phyloP scores from a whole-genome alignment of 495 filamentous ascomycete genomes.

The Zalerion maritima region DNA sequence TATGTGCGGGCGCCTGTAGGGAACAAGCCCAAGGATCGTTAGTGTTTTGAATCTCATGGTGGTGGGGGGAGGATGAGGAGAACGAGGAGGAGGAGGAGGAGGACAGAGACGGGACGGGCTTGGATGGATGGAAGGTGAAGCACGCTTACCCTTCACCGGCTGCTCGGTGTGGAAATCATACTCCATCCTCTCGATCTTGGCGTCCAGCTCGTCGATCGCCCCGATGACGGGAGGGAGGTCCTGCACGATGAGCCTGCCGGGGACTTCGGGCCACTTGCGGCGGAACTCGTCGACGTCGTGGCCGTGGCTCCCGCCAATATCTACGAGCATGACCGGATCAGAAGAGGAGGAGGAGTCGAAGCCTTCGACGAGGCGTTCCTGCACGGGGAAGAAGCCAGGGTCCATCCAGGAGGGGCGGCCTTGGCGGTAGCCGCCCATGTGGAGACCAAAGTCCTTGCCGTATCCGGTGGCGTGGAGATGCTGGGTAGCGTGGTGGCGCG shows the following conservation, averaged over 20 bases:
- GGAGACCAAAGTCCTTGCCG: constrained; percentile 29
- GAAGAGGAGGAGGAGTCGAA: constrained; percentile 10
- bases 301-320: constrained; percentile 37
- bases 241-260: constrained; percentile 33
- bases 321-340: constrained; percentile 31
- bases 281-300: constrained; percentile 35
- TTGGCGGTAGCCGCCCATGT: constrained; percentile 35
- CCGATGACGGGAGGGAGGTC: constrained; percentile 28
- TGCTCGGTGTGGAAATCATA: constrained; percentile 26
- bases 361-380: constrained; percentile 21
- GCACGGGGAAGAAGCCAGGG: constrained; percentile 31
- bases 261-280: constrained; percentile 19
- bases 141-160: constrained; percentile 26
- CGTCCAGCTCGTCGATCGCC: constrained; percentile 9
- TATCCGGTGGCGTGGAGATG: too few species aligned
- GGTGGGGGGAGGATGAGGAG: neutral
- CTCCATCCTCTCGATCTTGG: constrained; percentile 15
- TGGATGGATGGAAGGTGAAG: constrained; percentile 10
- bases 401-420: constrained; percentile 40
- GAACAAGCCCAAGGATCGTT: neutral
- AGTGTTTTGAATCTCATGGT: neutral
- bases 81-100: too few species aligned
- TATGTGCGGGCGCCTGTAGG: constrained; percentile 21
- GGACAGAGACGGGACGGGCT: constrained; percentile 8
- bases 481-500: too few species aligned